Conservation (phyloP, 2,329 filamentous ascomycete species). For the Gnomoniopsis smithogilvyi region DNA sequence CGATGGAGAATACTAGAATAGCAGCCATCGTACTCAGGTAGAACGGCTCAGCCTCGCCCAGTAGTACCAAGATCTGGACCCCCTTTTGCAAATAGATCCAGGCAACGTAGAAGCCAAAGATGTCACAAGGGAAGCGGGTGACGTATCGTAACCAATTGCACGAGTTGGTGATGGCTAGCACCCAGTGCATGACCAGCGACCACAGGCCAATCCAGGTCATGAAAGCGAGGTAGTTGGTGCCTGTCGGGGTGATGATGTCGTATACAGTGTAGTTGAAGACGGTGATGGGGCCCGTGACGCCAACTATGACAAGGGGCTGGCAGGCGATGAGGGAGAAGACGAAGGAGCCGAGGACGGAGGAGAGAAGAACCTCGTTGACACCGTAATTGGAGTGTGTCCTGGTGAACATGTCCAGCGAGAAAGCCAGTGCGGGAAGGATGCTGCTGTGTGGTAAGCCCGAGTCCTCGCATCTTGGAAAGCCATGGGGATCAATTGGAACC, state of each 20-base stretch:
- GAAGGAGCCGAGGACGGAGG: constrained; percentile 77
- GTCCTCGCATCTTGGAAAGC: neutral
- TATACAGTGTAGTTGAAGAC: constrained; percentile 95
- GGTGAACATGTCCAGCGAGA: constrained; percentile 90
- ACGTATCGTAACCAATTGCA: constrained; percentile 89
- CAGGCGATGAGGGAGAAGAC: constrained; percentile 78
- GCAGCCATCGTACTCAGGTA: constrained; percentile 78
- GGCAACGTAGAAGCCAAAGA: constrained; percentile 91
- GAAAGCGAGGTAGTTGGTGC: constrained; percentile 80
- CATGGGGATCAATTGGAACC: neutral
- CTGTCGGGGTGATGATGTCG: constrained; percentile 75
- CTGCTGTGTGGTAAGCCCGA: constrained; percentile 38
- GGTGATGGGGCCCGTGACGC: constrained; percentile 86
- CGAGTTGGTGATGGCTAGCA: constrained; percentile 78
- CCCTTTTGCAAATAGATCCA: constrained; percentile 92
- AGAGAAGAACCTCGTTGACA: constrained; percentile 86
- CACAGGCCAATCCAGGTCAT: constrained; percentile 93
- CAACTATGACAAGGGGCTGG: constrained; percentile 86
- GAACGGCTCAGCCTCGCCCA: constrained; percentile 65
- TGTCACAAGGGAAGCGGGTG: constrained; percentile 88
- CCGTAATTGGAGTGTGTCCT: constrained; percentile 83
- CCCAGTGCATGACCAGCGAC: constrained; percentile 81
- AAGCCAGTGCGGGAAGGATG: constrained; percentile 82
- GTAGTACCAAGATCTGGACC: constrained; percentile 76
- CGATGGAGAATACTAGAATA: constrained; percentile 73